Evolutionary conservation across 1,284 basidiomycete species (phyloP), one percentile per base, ranked within the genome.

Genomic region (Neolentinus lepideus): DNA sequence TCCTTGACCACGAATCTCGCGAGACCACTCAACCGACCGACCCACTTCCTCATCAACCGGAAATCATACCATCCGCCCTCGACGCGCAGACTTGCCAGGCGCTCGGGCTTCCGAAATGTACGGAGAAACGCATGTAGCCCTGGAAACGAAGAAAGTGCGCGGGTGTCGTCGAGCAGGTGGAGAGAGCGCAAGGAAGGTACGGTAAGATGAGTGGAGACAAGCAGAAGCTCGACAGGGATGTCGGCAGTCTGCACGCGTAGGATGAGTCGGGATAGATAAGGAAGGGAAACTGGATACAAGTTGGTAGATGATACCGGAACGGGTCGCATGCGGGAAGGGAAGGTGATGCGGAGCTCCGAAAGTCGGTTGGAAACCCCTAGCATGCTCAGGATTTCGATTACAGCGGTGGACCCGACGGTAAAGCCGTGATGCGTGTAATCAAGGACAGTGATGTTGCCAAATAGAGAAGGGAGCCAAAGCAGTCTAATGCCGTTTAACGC

Each of bases 401-500:
- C 69, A 1, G 79, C 76, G 54, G 72, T 69, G 54, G 73, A 66
- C 3, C 75, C 79, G 19, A 60, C 63, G 46, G 71, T 80, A 63
- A 81, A 81, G 25, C 77, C 75, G 54, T 82, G 81, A 58, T 83
- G 81, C 1, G 78, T 77, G 57, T 71, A 88, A 66, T 88, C 81
- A 38, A 88, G 74, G 61, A 70, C 79, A 2, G 75, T 78, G 50
- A 88, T 71, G 63, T 83, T 82, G 52, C 71, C 70, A 61, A 83
- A 86, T 45, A 88, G 68, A 2, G 75, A 76, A 21, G 83, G 78
- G 3, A 77, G 65, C 84, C 85, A 86, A 6, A 73, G 67, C 38
- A 88, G 64, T 54, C 82, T 76, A 52, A 87, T 76, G 2, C 85
- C 85, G 56, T 84, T 78, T n/a, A 88, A 57, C 1, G 77, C 79